Base-by-base conservation (phyloP, 768 basidiomycete genomes). In the Rhizopogon vulgaris region DNA sequence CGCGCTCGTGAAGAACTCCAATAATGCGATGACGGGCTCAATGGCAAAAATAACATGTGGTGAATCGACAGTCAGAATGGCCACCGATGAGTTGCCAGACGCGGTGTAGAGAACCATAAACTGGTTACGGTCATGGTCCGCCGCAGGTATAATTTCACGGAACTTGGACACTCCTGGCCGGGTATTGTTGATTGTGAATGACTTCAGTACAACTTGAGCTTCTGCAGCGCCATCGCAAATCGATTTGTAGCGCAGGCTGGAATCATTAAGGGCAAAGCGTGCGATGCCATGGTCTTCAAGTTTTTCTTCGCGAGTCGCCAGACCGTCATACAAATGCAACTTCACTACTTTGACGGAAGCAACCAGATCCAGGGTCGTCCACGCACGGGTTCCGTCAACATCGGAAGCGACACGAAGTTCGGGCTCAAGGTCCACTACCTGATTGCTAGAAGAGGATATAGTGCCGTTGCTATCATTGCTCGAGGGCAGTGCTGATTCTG, bases 111-210 rank as follows among this genome's bases (percentile, higher is more conserved):
- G 78, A 15, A 96, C 64, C 90, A 95, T 96, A 63, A 98, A 87
- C 61, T 96, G 92, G 54, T 94, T 94, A 47, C 89, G 75, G 53
- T 85, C 80, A 59, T 96, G 92, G 52, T 84, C 80, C 12, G 91
- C 87, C 5, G 93, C 85, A 11, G 96, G 95, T 55, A 99, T 90
- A 52, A 99, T 94, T 67, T 98, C 94, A 38, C 94, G 82, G 73
- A 94, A 97, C 60, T 80, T 85, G 24, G 91, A 88, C 42, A 74
- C 74, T 6, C 91, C 90, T 0, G 89, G 80, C 48, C 86, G 78
- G 2, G 85, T 97, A 64, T 95, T 94, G 66, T 79, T 84, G 76
- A 97, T 86, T 1, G 92, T 92, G 62, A 98, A 86, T 0, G 95
- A 94, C 59, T 84, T 83, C n/a, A 97, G 69, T 25, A 93, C 76